These are phyloP conservation scores for Colletotrichum lentis DNA, from an alignment of 2,329 filamentous ascomycete species.

Conservation along the genomic window DNA sequence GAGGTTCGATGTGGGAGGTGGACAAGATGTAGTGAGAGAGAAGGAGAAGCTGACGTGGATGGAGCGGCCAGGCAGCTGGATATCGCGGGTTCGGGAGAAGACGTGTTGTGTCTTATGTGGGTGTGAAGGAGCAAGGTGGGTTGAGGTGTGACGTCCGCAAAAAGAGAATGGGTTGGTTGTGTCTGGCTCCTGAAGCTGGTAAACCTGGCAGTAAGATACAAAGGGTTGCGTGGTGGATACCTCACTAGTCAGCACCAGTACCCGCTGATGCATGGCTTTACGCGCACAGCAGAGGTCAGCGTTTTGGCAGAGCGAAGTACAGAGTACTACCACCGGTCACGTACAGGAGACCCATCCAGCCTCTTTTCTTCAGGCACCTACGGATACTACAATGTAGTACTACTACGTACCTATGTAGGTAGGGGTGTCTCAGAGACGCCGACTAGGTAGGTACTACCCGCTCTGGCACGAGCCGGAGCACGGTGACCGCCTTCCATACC, in stretches of 20 bases:
- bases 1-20: background rate
- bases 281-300: background rate
- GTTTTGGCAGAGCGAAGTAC: background rate
- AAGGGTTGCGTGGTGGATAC: slow-evolving; percentile 30
- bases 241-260: slow-evolving; percentile 10
- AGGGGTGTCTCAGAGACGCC: slow-evolving; percentile 9
- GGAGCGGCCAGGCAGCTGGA: slow-evolving; percentile 30
- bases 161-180: slow-evolving; percentile 30
- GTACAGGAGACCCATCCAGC: slow-evolving; percentile 1
- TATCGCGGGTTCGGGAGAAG: slow-evolving; percentile 27
- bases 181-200: slow-evolving; percentile 35
- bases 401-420: too few relatives aligned
- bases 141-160: slow-evolving; percentile 37
- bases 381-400: too few relatives aligned
- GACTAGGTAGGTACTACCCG: slow-evolving; percentile 1
- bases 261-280: background rate
- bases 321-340: slow-evolving; percentile 24
- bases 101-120: slow-evolving; percentile 24
- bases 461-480: slow-evolving; percentile 13
- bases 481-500: slow-evolving; percentile 31
- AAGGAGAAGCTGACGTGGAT: slow-evolving; percentile 34
- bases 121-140: slow-evolving; percentile 28
- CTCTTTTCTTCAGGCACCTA: slow-evolving; percentile 7
- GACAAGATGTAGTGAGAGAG: slow-evolving; percentile 2
- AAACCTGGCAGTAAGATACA: slow-evolving; percentile 37